Evolutionary conservation across 176 grass and related monocot genomes (phyloP).

Genomic region (Alloteropsis semialata): DNA sequence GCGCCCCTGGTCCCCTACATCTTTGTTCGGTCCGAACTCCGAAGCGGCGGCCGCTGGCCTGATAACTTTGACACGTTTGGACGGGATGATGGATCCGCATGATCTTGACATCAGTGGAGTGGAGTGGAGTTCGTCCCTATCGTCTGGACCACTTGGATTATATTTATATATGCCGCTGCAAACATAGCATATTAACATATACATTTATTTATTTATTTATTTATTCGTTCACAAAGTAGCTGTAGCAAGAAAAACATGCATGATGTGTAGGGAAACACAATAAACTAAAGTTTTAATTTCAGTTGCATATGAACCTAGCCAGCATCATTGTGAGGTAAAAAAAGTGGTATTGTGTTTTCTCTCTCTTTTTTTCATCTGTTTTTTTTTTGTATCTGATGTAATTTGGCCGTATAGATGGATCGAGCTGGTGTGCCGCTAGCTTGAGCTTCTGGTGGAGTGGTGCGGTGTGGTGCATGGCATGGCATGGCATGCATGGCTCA

Average conservation of each 20-base stretch:
- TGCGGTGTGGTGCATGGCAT: neutral
- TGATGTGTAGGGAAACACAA: too few relatives aligned
- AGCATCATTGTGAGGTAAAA: too few relatives aligned
- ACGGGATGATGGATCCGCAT: neutral
- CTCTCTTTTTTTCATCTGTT: too few relatives aligned
- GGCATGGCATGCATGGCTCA: neutral
- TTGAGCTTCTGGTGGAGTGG: neutral
- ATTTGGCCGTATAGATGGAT: too few relatives aligned
- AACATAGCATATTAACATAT: neutral
- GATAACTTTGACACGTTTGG: neutral
- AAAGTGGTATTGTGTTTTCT: too few relatives aligned
- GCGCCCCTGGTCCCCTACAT: slow-evolving; percentile 10
- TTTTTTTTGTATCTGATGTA: too few relatives aligned
- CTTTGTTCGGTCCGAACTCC: too few relatives aligned
- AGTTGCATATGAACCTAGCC: too few relatives aligned
- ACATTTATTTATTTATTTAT: neutral
- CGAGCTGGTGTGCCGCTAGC: too few relatives aligned
- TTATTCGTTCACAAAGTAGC: neutral
- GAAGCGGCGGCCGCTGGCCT: neutral
- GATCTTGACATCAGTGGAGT: neutral
- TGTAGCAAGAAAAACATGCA: neutral
- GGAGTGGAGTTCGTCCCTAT: neutral
- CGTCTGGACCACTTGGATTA: neutral
- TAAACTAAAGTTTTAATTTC: too few relatives aligned
- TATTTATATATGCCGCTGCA: neutral